Evolutionary conservation across 2,329 filamentous ascomycete genomes (phyloP).

Genomic region (Trichoderma simmonsii): DNA sequence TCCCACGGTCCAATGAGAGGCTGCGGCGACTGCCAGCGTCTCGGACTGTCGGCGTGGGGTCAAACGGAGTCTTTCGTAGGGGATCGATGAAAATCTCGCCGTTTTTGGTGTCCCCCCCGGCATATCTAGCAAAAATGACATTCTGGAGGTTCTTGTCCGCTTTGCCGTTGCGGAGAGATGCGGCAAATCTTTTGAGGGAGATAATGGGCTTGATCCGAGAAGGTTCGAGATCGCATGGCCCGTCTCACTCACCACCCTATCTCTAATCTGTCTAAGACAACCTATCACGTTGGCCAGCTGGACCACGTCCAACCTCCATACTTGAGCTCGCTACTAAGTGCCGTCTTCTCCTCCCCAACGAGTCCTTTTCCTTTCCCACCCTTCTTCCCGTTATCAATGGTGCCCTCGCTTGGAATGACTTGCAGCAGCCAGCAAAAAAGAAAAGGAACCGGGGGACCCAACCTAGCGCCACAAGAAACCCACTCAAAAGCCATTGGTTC

Average conservation of each 20-base stretch:
- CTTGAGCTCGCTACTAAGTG: neutral
- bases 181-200: neutral
- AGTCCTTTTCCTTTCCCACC: neutral
- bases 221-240: neutral
- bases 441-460: neutral
- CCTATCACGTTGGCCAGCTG: slow-evolving; percentile 5
- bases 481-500: neutral
- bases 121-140: neutral
- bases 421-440: neutral
- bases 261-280: neutral
- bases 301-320: neutral
- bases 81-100: neutral
- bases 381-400: neutral
- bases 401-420: neutral
- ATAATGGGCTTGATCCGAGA: neutral
- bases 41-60: slow-evolving; percentile 12
- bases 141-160: neutral
- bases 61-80: neutral
- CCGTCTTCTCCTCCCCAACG: neutral
- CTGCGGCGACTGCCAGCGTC: neutral
- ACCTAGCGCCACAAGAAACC: neutral
- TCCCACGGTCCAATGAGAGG: neutral
- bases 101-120: neutral
- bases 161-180: neutral
- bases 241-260: neutral